phyloP scores from a whole-genome alignment of 306 rosid genomes.

The Casuarina cunninghamiana region DNA sequence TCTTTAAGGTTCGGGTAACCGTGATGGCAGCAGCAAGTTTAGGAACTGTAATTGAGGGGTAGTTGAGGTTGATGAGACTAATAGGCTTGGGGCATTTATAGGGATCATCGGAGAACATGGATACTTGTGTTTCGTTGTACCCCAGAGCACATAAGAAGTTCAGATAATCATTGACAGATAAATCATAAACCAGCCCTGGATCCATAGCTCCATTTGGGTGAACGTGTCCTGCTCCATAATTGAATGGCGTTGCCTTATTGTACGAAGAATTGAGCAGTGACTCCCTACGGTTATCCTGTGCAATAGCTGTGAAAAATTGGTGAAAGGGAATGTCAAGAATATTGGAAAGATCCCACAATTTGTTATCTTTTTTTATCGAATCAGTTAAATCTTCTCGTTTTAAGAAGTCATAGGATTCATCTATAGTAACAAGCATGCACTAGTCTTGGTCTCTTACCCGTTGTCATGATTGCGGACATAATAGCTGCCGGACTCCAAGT shows the following conservation, averaged over 20 bases:
- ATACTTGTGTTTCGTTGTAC: conserved; percentile 53
- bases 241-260: conserved; percentile 64
- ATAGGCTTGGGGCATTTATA: conserved; percentile 44
- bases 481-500: conserved; percentile 91
- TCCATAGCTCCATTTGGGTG: conserved; percentile 72
- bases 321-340: neutral
- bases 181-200: conserved; percentile 89
- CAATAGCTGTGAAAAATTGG: conserved; percentile 51
- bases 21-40: conserved; percentile 51
- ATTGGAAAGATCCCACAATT: neutral
- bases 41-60: conserved; percentile 85
- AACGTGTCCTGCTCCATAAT: conserved; percentile 86
- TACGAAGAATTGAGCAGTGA: conserved; percentile 59
- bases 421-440: neutral
- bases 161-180: conserved; percentile 55
- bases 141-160: conserved; percentile 68
- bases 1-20: conserved; percentile 61
- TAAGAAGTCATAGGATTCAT: neutral
- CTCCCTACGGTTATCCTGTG: conserved; percentile 51
- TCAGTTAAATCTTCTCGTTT: neutral
- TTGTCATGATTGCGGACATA: conserved; percentile 96
- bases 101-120: conserved; percentile 38
- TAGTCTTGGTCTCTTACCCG: conserved; percentile 42
- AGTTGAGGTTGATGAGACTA: conserved; percentile 57
- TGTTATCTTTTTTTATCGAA: neutral